Conservation (phyloP, 441 rosid genomes). For the Populus hybrid region DNA sequence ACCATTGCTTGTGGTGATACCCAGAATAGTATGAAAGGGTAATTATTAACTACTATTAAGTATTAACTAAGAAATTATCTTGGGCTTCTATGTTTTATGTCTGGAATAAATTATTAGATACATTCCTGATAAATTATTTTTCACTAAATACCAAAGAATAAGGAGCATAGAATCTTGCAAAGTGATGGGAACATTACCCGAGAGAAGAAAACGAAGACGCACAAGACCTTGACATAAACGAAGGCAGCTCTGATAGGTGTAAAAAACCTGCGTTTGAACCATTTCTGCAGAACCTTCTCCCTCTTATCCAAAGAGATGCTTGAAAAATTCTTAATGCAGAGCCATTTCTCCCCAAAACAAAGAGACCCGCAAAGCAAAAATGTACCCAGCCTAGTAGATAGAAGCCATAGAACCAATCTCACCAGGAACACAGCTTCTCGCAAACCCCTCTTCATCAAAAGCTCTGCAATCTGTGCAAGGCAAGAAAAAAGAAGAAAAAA, state of each 20-base stretch:
- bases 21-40: neutral
- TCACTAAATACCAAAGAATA: neutral
- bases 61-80: neutral
- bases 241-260: constrained; percentile 52
- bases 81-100: neutral
- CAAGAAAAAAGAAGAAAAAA: no score
- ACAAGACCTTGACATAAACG: constrained; percentile 29
- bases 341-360: constrained; percentile 50
- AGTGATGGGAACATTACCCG: constrained; percentile 34
- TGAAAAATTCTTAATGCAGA: constrained; percentile 44
- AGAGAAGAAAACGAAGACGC: constrained; percentile 47
- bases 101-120: neutral
- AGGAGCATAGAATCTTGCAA: neutral
- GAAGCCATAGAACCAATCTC: constrained; percentile 32
- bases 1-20: neutral
- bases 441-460: constrained; percentile 30
- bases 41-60: neutral
- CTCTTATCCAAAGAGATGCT: constrained; percentile 50
- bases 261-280: constrained; percentile 37
- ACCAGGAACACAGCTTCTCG: constrained; percentile 33
- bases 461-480: constrained; percentile 45
- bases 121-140: neutral
- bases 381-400: constrained; percentile 67
- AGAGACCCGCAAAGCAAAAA: constrained; percentile 59
- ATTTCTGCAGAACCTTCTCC: constrained; percentile 50